These are phyloP conservation scores for Stephania yunnanensis DNA, from an alignment of 164 flowering plant genomes.

Conservation along the genomic window DNA sequence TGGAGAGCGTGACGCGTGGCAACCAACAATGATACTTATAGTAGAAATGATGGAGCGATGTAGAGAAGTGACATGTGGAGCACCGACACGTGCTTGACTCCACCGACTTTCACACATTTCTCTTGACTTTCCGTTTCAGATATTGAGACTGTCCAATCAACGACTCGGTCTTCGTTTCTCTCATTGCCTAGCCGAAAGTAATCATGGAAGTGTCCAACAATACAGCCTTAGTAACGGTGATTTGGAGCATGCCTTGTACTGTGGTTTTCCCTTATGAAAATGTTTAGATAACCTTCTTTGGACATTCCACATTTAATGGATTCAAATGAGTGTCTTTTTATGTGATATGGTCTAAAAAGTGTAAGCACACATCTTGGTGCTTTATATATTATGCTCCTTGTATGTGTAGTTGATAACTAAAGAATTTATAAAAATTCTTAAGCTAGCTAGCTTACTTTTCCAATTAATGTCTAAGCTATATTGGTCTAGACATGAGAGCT, in stretches of 20 bases:
- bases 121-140: neutral
- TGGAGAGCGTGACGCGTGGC: neutral
- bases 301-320: too few species aligned
- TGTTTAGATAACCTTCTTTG: too few species aligned
- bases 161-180: neutral
- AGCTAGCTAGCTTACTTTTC: too few species aligned
- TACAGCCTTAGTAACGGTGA: neutral
- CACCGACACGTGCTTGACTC: slow-evolving; percentile 22
- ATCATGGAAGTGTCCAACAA: neutral
- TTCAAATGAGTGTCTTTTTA: too few species aligned
- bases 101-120: slow-evolving; percentile 12
- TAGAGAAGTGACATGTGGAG: slow-evolving; percentile 10
- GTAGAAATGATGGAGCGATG: slow-evolving; percentile 2
- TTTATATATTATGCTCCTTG: too few species aligned
- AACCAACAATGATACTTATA: neutral
- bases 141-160: neutral
- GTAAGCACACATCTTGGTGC: too few species aligned
- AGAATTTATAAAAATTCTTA: too few species aligned
- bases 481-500: too few species aligned
- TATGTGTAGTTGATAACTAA: too few species aligned
- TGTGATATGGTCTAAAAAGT: too few species aligned
- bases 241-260: neutral
- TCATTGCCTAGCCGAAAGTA: slow-evolving; percentile 6
- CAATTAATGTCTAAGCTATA: too few species aligned
- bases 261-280: too few species aligned